A percentile compares a stretch with the other conserved stretches of the same genome.
Conservation (phyloP, 2,329 filamentous ascomycete genomes). For the Westerdykella sp. region DNA sequence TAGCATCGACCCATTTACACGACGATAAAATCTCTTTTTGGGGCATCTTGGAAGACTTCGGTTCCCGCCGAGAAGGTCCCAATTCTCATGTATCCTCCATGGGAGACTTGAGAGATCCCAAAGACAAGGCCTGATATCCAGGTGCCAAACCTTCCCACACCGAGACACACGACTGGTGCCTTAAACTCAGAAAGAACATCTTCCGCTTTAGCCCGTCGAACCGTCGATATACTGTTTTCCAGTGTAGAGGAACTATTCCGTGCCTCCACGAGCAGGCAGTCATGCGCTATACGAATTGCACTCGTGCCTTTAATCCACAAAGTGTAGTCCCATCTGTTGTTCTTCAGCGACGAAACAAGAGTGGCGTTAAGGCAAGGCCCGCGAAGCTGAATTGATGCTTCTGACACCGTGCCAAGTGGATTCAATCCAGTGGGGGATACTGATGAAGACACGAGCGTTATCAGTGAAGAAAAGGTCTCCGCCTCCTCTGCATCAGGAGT, state of each 20-base stretch:
- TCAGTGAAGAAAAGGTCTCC: conserved; percentile 9
- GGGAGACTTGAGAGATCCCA: conserved; percentile 10
- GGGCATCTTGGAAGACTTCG: conserved; percentile 14
- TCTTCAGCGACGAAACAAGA: conserved; percentile 12
- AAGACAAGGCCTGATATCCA: conserved; percentile 26
- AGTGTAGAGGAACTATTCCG: conserved; percentile 2
- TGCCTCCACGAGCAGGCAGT: conserved; percentile 20
- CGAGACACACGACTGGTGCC: conserved; percentile 21
- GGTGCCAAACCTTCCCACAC: conserved; percentile 20
- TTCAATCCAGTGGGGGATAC: conserved; percentile 20
- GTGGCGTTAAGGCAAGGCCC: conserved; percentile 16
- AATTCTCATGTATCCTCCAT: conserved; percentile 18
- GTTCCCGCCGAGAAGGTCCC: conserved; percentile 26
- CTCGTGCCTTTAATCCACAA: conserved; percentile 24
- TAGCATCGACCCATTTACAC: too few species aligned
- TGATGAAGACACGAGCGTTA: conserved; percentile 13
- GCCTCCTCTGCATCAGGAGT: conserved; percentile 17
- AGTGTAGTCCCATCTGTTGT: conserved; percentile 16
- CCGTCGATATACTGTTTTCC: conserved; percentile 6
- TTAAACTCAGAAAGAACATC: conserved; percentile 14
- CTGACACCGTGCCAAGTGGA: conserved; percentile 20
- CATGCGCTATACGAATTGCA: conserved; percentile 20
- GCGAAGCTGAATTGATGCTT: conserved; percentile 18
- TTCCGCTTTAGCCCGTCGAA: conserved; percentile 17
- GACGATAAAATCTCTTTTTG: conserved; percentile 14